Base-by-base conservation (phyloP, 73 alveolate species). In the Paramecium octaurelia region DNA sequence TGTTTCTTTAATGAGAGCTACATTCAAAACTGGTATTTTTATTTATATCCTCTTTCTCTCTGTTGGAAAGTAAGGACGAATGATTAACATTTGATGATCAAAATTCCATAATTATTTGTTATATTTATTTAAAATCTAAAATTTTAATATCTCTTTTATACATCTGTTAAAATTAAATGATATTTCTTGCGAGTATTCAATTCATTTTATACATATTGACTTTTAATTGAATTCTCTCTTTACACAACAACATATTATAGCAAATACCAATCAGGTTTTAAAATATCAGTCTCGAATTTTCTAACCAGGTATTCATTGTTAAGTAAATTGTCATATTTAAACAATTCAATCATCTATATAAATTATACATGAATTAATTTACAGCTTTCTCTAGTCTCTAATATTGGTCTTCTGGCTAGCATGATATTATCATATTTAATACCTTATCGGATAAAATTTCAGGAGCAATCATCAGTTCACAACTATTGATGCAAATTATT, bases 161-260 rank as follows among this genome's bases (percentile, higher is more conserved):
- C 91, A 31, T 21, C 73, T 42, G 91, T 80, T 18, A 80, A 35
- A 31, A 80, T 80, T 80, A 44, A 35, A 46, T 80, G 91, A 80
- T 80, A 80, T 80, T 80, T 24, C 29, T 48, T 80, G 46, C 91
- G 70, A 43, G 21, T 48, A 46, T 80, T 80, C 27, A 31, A 24
- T 46, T 80, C 91, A 44, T 80, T 80, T 80, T 80, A 46, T 6
- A 80, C 91, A 80, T 80, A 80, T 80, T 80, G 29, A 10, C 75
- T 80, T 44, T 80, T 80, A 44, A 80, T 80, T 40, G 91, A 80
- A 35, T 80, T 80, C 24, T 80, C 91, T 48, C 91, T 80, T 42
- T 80, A 46, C 31, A 80, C 91, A 40, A 48, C 70, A 31, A 31
- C 91, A 80, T 80, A 80, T 80, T 48, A 24, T 31, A 80, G 75